Conservation (phyloP, 23 red algal species). For the Gracilaria gracilis region DNA sequence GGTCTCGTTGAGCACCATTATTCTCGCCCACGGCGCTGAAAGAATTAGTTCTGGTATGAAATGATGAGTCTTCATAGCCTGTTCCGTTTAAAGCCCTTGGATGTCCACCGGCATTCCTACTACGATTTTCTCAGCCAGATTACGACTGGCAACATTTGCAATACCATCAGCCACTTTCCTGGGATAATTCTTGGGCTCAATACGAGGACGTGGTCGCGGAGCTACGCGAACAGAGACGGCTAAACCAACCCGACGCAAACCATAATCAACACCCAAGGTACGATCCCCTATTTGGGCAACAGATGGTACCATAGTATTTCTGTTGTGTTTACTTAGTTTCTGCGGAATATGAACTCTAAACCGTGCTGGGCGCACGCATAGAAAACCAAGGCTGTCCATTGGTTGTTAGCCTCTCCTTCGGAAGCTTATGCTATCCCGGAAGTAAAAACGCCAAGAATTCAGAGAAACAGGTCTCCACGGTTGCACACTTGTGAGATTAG, state of each 20-base stretch:
- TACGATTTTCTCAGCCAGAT: constrained; percentile 39
- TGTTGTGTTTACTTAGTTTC: background rate
- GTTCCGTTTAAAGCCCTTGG: constrained; percentile 29
- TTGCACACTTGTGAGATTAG: too few species aligned
- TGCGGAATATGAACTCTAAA: background rate
- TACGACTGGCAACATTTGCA: constrained; percentile 19
- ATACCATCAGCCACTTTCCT: constrained; percentile 32
- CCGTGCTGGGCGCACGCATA: background rate
- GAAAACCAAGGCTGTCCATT: background rate
- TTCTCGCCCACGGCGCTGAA: constrained; percentile 55
- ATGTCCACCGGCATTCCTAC: constrained; percentile 57
- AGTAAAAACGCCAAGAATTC: too few species aligned
- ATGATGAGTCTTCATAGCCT: constrained; percentile 35
- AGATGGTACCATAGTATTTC: background rate
- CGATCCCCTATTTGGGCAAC: constrained; percentile 37
- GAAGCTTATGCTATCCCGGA: too few species aligned
- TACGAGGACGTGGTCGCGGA: constrained; percentile 50
- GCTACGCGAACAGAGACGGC: constrained; percentile 52
- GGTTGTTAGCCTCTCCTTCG: background rate
- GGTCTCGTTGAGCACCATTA: constrained; percentile 52
- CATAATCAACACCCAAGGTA: constrained; percentile 74
- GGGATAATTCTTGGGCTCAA: constrained; percentile 36
- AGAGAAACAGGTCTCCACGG: too few species aligned
- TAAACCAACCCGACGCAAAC: constrained; percentile 68
- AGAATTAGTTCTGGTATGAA: constrained; percentile 45